Conservation (phyloP, 441 rosid species). For the Dalechampia spathulata region DNA sequence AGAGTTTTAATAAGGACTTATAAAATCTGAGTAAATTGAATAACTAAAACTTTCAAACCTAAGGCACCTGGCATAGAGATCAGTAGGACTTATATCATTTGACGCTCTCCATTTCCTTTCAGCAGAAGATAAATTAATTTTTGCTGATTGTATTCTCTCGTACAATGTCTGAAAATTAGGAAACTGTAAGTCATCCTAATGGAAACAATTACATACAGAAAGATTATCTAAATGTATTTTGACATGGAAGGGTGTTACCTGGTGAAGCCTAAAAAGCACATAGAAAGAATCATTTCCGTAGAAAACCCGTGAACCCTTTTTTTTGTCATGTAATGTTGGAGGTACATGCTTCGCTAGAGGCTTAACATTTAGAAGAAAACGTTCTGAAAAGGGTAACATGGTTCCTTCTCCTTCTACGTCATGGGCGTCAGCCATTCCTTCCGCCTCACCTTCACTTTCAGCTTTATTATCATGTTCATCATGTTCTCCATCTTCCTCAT, state of each 20-base stretch:
- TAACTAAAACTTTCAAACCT: conserved; percentile 10
- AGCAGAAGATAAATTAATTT: conserved; percentile 76
- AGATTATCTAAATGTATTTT: conserved; percentile 2
- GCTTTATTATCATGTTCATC: conserved; percentile 69
- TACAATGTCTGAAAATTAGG: conserved; percentile 56
- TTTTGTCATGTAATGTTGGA: conserved; percentile 34
- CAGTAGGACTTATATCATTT: conserved; percentile 55
- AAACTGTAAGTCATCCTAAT: conserved; percentile 8
- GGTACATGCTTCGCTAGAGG: conserved; percentile 85
- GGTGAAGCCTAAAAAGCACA: conserved; percentile 96
- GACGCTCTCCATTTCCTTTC: conserved; percentile 92
- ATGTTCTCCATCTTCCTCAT: conserved; percentile 63
- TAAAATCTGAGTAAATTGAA: conserved; percentile 8
- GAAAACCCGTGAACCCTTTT: conserved; percentile 54
- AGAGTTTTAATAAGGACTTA: conserved; percentile 7
- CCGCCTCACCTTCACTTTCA: conserved; percentile 97
- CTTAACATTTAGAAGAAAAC: conserved; percentile 61
- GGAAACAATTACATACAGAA: conserved; percentile 1
- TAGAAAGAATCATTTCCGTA: conserved; percentile 96
- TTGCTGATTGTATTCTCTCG: conserved; percentile 88
- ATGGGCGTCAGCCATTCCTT: conserved; percentile 74
- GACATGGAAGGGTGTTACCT: conserved; percentile 37
- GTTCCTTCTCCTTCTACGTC: conserved; percentile 72
- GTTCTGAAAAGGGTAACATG: conserved; percentile 54
- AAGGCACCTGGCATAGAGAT: conserved; percentile 78